A percentile compares a stretch with the other conserved stretches of the same genome.
Conservation (phyloP, 257 asterid genomes). For the Scutellaria barbata region DNA sequence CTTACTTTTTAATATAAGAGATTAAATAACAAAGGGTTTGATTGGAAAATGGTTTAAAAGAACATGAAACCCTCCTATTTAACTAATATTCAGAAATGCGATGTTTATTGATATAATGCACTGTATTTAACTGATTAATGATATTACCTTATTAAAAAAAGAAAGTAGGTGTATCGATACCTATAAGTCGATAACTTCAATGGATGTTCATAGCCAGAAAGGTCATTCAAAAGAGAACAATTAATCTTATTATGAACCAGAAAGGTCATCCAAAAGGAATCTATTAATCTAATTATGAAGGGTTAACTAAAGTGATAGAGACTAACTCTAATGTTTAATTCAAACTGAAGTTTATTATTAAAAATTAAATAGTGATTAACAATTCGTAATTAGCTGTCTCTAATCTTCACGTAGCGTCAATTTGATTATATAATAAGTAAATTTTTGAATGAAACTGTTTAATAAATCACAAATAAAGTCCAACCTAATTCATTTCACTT, state of each 20-base stretch:
- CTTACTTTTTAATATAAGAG: too few species aligned
- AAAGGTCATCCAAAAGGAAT: slow-evolving; percentile 20
- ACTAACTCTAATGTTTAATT: slow-evolving; percentile 7
- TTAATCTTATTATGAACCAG: not conserved
- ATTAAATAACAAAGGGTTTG: too few species aligned
- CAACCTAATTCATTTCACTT: too few species aligned
- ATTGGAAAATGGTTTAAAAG: too few species aligned
- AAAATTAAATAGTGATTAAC: not conserved
- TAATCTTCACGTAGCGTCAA: slow-evolving; percentile 40
- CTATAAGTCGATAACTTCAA: not conserved
- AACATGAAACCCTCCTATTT: too few species aligned
- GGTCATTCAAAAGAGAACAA: slow-evolving; percentile 27
- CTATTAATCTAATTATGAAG: slow-evolving; percentile 30
- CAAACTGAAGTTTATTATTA: slow-evolving; percentile 24
- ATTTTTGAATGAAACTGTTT: too few species aligned
- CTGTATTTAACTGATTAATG: too few species aligned
- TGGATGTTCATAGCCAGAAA: slow-evolving; percentile 40
- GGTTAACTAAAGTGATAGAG: slow-evolving; percentile 24
- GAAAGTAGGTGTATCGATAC: too few species aligned
- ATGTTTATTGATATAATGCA: too few species aligned
- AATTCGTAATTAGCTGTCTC: slow-evolving; percentile 34
- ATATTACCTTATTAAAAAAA: too few species aligned
- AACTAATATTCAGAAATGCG: too few species aligned
- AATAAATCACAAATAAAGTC: too few species aligned
- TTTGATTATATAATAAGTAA: not conserved